phyloP scores from a whole-genome alignment of 2,329 filamentous ascomycete species.

The Colletotrichum salicis region DNA sequence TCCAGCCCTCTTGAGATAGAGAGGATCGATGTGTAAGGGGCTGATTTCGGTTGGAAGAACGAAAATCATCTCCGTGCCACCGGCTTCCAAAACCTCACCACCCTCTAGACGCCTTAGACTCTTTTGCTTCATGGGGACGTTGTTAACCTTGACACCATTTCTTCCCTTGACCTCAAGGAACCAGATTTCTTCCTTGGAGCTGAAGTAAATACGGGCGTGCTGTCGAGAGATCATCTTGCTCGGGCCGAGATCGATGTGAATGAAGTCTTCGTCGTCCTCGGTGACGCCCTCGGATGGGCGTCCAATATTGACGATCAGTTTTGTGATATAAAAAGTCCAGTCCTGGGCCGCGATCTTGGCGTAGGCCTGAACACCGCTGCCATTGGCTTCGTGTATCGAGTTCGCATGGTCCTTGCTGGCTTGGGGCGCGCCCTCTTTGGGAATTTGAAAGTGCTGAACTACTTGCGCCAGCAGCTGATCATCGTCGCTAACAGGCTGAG shows the following conservation, averaged over 20 bases:
- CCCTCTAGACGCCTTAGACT: constrained; percentile 76
- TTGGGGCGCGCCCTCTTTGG: constrained; percentile 60
- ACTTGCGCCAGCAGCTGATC: constrained; percentile 67
- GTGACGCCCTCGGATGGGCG: constrained; percentile 67
- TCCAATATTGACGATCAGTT: constrained; percentile 80
- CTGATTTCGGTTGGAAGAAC: constrained; percentile 82
- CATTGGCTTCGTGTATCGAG: constrained; percentile 69
- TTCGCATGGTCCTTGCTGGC: constrained; percentile 73
- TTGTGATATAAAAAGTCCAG: constrained; percentile 87
- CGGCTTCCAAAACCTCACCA: constrained; percentile 91
- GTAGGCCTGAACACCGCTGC: constrained; percentile 76
- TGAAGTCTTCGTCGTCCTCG: constrained; percentile 58
- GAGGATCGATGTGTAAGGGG: constrained; percentile 74
- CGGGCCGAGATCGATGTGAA: constrained; percentile 91
- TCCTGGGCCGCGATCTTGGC: constrained; percentile 84
- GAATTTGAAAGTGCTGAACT: constrained; percentile 59
- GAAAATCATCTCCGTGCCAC: constrained; percentile 98
- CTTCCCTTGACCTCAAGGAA: constrained; percentile 87
- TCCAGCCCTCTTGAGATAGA: constrained; percentile 76
- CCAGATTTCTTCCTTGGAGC: constrained; percentile 78
- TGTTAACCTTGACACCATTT: constrained; percentile 90
- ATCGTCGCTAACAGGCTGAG: constrained; percentile 57
- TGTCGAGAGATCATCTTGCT: constrained; percentile 83
- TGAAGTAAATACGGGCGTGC: constrained; percentile 80
- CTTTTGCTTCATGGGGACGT: constrained; percentile 74